Conservation (phyloP, 1,284 basidiomycete genomes). For the Thecaphora thlaspeos region DNA sequence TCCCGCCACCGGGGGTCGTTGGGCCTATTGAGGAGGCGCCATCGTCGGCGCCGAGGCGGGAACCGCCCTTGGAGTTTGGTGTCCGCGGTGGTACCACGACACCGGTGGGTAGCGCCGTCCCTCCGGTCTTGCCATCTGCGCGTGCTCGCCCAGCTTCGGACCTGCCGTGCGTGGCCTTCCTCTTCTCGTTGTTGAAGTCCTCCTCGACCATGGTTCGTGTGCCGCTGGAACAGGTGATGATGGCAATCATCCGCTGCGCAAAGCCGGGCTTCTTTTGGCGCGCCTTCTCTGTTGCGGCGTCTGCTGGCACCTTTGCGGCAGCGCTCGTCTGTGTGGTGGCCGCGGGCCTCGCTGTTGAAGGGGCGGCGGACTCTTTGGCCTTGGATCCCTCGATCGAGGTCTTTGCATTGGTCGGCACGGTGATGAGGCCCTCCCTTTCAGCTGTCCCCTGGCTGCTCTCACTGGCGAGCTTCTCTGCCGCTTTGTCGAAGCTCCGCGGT, state of each 20-base stretch:
- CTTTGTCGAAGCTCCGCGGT: not conserved
- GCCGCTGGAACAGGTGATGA: conserved; percentile 38
- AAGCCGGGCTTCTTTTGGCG: conserved; percentile 12
- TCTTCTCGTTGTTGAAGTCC: conserved; percentile 29
- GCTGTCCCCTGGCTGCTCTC: conserved; percentile 24
- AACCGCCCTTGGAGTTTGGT: conserved; percentile 14
- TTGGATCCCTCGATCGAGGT: not conserved
- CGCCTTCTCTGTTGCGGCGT: not conserved
- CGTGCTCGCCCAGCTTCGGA: not conserved
- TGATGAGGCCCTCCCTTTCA: conserved; percentile 24
- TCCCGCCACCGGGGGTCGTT: conserved; percentile 46
- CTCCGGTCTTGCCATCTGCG: not conserved
- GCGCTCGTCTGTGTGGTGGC: not conserved
- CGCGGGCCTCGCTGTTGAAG: conserved; percentile 4
- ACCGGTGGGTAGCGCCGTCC: not conserved
- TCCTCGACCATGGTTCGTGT: conserved; percentile 13
- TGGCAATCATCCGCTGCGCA: conserved; percentile 23
- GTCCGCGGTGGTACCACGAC: conserved; percentile 14
- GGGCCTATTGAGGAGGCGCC: not conserved
- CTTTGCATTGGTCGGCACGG: conserved; percentile 15
- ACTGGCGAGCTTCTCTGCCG: not conserved
- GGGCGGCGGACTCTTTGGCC: not conserved
- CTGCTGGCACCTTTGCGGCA: not conserved
- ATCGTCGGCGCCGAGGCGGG: conserved; percentile 7
- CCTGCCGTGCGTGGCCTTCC: conserved; percentile 1